These are phyloP conservation scores for Xylariaceae sp. DNA, from an alignment of 2,329 filamentous ascomycete species.

Conservation along the genomic window DNA sequence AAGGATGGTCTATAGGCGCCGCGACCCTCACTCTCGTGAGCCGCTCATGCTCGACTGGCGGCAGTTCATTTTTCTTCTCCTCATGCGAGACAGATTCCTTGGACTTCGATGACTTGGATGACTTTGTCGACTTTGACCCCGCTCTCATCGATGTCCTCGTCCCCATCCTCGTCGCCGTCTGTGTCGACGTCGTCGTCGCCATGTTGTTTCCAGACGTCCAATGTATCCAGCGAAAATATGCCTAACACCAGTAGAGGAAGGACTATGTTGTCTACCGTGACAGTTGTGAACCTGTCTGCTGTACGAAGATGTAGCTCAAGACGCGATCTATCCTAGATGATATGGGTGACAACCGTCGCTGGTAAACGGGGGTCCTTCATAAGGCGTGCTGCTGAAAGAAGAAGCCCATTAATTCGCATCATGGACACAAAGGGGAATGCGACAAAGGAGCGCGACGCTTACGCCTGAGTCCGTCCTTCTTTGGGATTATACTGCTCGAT, in stretches of 20 bases:
- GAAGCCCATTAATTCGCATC: neutral
- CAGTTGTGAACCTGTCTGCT: too few relatives aligned
- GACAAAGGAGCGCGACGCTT: constrained; percentile 8
- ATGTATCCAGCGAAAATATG: neutral
- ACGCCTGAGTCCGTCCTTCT: constrained; percentile 2
- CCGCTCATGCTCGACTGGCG: constrained; percentile 5
- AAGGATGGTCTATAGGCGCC: neutral
- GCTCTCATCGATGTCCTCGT: too few relatives aligned
- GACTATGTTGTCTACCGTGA: too few relatives aligned
- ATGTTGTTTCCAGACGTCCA: neutral
- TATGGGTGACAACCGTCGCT: neutral
- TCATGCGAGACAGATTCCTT: neutral
- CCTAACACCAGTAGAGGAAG: too few relatives aligned
- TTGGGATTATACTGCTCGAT: neutral
- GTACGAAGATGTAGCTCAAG: neutral
- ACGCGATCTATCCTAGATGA: too few relatives aligned
- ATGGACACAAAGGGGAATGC: constrained; percentile 11
- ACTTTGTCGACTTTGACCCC: too few relatives aligned
- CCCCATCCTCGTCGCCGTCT: too few relatives aligned
- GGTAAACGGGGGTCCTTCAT: constrained; percentile 7
- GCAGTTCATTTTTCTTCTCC: constrained; percentile 1
- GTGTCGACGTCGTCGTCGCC: neutral
- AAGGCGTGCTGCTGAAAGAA: constrained; percentile 19
- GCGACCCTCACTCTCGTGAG: neutral
- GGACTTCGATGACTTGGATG: too few relatives aligned